Percentiles rank a stretch among this genome's conserved stretches.
Conservation (phyloP, 371 early-diverging fungal genomes). For the Actinomortierella ambigua region DNA sequence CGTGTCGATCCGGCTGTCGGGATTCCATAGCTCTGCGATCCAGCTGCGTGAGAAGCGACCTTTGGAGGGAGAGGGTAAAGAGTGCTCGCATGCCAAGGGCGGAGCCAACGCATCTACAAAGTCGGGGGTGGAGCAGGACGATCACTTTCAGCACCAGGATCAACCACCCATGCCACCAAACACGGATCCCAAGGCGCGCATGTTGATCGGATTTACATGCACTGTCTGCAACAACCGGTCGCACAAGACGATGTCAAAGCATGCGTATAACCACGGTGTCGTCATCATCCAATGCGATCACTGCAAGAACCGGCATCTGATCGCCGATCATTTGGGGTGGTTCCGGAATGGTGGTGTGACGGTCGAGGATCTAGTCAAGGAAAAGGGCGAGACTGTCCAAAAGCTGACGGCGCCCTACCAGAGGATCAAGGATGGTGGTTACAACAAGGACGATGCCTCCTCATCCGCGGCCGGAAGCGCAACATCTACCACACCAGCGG, state of each 20-base stretch:
- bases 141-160: constrained; percentile 26
- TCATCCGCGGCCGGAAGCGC: too few relatives aligned
- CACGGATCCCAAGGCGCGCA: constrained; percentile 57
- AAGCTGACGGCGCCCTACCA: constrained; percentile 22
- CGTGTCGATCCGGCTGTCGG: too few relatives aligned
- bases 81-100: too few relatives aligned
- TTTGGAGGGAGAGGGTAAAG: too few relatives aligned
- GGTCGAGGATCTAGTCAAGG: constrained; percentile 83
- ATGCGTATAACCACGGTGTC: constrained; percentile 89
- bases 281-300: constrained; percentile 92
- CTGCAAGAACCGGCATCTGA: constrained; percentile 91
- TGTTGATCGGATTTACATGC: constrained; percentile 93
- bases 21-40: too few relatives aligned
- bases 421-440: constrained; percentile 29
- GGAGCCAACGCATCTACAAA: too few relatives aligned
- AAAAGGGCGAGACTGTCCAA: constrained; percentile 77
- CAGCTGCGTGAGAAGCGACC: too few relatives aligned
- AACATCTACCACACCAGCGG: neutral
- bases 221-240: constrained; percentile 87
- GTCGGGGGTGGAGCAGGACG: constrained; percentile 6
- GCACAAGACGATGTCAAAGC: constrained; percentile 89
- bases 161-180: constrained; percentile 40
- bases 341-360: constrained; percentile 75
- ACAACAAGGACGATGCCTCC: neutral
- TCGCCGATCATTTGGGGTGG: constrained; percentile 97